phyloP scores from a whole-genome alignment of 352 stramenopile species.

The Globisporangium uncinulatum region DNA sequence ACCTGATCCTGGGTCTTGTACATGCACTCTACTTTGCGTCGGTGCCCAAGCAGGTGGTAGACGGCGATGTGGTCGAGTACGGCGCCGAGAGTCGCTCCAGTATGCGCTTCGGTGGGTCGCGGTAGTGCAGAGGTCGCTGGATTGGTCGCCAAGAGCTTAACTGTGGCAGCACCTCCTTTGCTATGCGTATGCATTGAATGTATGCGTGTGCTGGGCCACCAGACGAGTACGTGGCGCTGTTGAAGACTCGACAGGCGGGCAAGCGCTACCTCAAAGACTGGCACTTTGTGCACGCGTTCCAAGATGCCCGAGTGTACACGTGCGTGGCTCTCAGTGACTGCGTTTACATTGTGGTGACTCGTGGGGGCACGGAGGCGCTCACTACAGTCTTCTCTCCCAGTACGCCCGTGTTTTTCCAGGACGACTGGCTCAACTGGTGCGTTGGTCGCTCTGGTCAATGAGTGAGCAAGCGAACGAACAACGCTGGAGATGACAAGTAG shows the following conservation, averaged over 20 bases:
- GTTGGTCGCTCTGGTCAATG: background rate
- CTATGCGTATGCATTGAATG: background rate
- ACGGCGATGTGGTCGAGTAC: constrained; percentile 53
- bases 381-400: constrained; percentile 18
- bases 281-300: constrained; percentile 72
- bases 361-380: background rate
- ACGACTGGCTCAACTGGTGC: constrained; percentile 93
- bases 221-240: constrained; percentile 63
- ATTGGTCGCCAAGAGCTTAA: constrained; percentile 2
- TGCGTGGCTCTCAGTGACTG: constrained; percentile 8
- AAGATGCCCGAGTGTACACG: constrained; percentile 49
- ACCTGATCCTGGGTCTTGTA: background rate
- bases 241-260: constrained; percentile 36
- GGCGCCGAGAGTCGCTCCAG: constrained; percentile 44
- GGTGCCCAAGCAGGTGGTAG: constrained; percentile 36
- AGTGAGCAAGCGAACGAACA: too few relatives aligned
- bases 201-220: background rate
- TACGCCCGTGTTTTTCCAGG: constrained; percentile 80
- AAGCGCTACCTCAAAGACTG: constrained; percentile 84
- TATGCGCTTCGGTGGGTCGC: constrained; percentile 50
- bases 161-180: too few relatives aligned
- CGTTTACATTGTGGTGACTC: background rate
- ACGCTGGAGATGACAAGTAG: too few relatives aligned
- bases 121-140: too few relatives aligned
- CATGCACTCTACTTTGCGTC: background rate